A percentile compares a stretch with the other conserved stretches of the same genome.
phyloP scores from a whole-genome alignment of 495 filamentous ascomycete species.

The Xylaria scruposa region DNA sequence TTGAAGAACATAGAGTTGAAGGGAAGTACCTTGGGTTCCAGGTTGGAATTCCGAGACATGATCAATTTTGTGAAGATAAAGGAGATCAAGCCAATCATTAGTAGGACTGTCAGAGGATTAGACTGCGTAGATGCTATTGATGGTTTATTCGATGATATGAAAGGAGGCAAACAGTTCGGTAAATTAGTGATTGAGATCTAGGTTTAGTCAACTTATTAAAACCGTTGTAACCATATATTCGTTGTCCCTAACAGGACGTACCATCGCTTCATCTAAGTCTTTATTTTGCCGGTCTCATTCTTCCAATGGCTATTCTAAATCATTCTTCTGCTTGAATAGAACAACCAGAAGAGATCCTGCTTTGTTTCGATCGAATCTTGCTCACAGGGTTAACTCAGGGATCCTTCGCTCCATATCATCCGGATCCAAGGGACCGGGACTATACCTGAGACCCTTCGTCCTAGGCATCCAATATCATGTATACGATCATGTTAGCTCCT shows the following conservation, averaged over 20 bases:
- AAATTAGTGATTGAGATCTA: constrained; percentile 45
- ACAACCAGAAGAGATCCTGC: background rate
- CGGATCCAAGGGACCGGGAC: no score
- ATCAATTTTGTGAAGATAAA: constrained; percentile 68
- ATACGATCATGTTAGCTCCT: no score
- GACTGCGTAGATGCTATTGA: constrained; percentile 69
- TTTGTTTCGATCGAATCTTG: background rate
- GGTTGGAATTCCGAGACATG: constrained; percentile 75
- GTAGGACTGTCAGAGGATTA: constrained; percentile 63
- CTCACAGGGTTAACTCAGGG: background rate
- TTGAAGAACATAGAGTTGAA: constrained; percentile 73
- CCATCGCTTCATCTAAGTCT: background rate
- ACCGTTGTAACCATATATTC: constrained; percentile 15
- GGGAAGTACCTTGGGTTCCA: constrained; percentile 74
- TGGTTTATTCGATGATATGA: constrained; percentile 74
- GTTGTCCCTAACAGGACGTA: background rate
- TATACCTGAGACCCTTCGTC: no score
- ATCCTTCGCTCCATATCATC: background rate
- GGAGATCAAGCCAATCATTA: constrained; percentile 67
- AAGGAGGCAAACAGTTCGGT: constrained; percentile 72
- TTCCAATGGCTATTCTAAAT: background rate
- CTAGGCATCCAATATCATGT: no score
- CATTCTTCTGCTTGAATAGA: background rate
- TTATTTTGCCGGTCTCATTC: background rate
- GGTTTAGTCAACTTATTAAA: constrained; percentile 55